Base-by-base conservation (phyloP, 73 alveolate species). In the Paramecium sonneborni region DNA sequence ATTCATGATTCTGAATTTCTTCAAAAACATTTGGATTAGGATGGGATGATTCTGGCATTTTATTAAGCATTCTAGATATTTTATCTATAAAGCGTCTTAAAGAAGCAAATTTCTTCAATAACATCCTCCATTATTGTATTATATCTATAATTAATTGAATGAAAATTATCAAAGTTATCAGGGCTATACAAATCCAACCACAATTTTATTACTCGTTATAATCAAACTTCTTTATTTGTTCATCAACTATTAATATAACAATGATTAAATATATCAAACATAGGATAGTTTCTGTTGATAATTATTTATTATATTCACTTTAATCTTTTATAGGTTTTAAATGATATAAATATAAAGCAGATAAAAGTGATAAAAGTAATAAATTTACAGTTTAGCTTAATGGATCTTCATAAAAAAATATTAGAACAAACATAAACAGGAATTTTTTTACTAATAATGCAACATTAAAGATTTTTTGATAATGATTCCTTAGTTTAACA, bases 141-240 rank as follows among this genome's bases (percentile, higher is more conserved):
- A 35, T 5, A 74, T 74, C 87, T 32, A 74, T 32, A 28, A 74
- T 32, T 21, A 74, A 21, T 74, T 74, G 34, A 74, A 38, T 35
- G 9, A 74, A 4, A 15, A 74, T 32, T 3, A 74, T 74, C 21
- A 30, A 74, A 35, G 62, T 35, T 2, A 74, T 74, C 6, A 35
- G 7, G n/a, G 34, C 28, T 5, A 74, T 74, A 67, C 87, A 74
- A 74, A 74, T 74, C 87, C 87, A 74, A 0, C 87, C 87, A 74
- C 28, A 14, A 67, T 30, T 14, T 24, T 2, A 18, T 52, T 52
- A 52, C n/a, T 52, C 68, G 15, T 67, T 3, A 30, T 4, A 1
- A 32, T 67, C 23, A 8, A 67, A 4, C 84, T 12, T 67, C 23
- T 14, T 67, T 30, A 26, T 67, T 67, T 67, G 3, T 2, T 32